These are phyloP conservation scores for Cryptomeria japonica DNA, from an alignment of 75 land plant species.

Conservation along the genomic window DNA sequence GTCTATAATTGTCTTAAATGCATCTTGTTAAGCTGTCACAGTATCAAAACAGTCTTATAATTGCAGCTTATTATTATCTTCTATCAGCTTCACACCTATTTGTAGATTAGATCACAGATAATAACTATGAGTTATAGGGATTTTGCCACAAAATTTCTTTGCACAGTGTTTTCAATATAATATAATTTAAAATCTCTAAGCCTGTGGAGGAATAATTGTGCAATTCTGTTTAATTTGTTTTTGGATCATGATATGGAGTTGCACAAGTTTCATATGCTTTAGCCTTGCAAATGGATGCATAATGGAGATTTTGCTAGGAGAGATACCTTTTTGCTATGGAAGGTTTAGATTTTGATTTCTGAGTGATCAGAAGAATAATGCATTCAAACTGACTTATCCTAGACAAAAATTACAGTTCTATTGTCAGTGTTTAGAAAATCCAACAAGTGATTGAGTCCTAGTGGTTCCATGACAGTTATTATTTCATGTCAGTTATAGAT, in stretches of 20 bases:
- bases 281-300: background rate
- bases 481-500: background rate
- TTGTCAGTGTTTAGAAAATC: background rate
- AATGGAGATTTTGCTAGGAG: background rate
- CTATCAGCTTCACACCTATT: background rate
- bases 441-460: background rate
- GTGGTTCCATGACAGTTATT: background rate
- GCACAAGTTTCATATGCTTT: background rate
- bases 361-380: background rate
- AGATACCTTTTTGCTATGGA: background rate
- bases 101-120: background rate
- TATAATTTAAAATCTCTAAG: background rate
- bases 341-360: background rate
- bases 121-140: background rate
- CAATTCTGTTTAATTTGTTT: background rate
- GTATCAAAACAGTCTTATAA: constrained; percentile 1
- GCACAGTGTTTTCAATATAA: background rate
- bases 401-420: background rate
- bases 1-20: background rate
- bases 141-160: background rate
- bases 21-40: background rate
- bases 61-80: background rate
- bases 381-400: background rate
- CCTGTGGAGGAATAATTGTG: background rate
- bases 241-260: background rate